Base-by-base conservation (phyloP, 2,329 filamentous ascomycete genomes). In the Allantophomopsis cytisporea region DNA sequence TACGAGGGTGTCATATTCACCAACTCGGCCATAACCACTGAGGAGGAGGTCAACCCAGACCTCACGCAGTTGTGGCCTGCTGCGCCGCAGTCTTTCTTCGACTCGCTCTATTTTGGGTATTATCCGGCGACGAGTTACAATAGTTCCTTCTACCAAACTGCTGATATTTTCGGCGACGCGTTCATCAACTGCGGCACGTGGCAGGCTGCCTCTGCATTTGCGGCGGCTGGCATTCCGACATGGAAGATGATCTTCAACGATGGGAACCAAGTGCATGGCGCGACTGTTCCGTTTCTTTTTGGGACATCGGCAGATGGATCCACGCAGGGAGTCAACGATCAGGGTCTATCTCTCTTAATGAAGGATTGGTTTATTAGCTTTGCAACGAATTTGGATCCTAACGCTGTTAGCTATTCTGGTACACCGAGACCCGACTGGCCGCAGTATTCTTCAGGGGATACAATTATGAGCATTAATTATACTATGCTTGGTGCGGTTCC, bases 21-120 rank as follows among this genome's bases (percentile, higher is more conserved):
- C 3, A 31, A 31, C 14, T 2, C 4, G n/a, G 18, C 28, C 12
- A 17, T 16, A 15, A 38, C 23, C 5, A 31, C 23, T 7, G 8
- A 15, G 20, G 12, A 13, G 4, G n/a, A 31, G 11, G 36, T 30
- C 6, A 38, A 13, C 4, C 4, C 18, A 16, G 16, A 18, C 17
- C 14, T 32, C 4, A 12, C 28, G 17, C 12, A 17, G 13, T 6
- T 31, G 10, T 38, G 28, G n/a, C 23, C 36, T 8, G 12, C 23
- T 7, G 21, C 36, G 12, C 28, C 28, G 28, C 36, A 31, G 23
- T 38, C 36, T n/a, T 38, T 38, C 30, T 38, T 38, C 28, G 18
- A 18, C 21, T 30, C 20, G 12, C 16, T 38, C 4, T 38, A 38
- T n/a, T 28, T 6, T 12, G 23, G 18, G 2, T 30, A 30, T n/a